Conservation (phyloP, 768 basidiomycete genomes). For the Mycena filopes region DNA sequence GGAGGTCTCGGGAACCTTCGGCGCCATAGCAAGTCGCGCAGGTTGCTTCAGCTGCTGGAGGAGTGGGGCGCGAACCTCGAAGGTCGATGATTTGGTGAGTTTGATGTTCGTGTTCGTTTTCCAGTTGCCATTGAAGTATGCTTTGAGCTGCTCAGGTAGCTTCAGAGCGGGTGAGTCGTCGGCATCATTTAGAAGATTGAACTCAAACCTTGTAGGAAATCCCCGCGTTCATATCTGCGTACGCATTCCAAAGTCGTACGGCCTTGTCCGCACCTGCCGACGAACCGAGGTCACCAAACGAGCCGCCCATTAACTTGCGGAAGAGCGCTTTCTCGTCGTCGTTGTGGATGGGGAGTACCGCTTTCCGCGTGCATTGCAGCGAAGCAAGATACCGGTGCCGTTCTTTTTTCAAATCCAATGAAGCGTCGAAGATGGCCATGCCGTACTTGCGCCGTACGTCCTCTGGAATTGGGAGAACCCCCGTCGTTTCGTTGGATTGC, state of each 20-base stretch:
- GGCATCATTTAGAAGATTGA: too few species aligned
- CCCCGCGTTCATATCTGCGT: too few species aligned
- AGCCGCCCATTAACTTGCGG: background rate
- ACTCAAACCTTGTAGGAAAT: too few species aligned
- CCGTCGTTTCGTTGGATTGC: background rate
- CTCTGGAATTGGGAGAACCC: background rate
- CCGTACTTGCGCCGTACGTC: background rate
- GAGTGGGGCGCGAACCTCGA: background rate
- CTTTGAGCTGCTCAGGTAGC: background rate
- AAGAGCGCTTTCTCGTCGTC: background rate
- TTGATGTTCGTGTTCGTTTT: background rate
- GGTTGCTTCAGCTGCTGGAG: background rate
- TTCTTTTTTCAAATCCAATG: constrained; percentile 1
- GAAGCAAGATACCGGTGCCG: constrained; percentile 18
- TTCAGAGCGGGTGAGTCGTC: background rate
- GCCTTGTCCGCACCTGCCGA: too few species aligned
- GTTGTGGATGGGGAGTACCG: constrained; percentile 17
- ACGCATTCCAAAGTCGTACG: too few species aligned
- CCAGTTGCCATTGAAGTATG: background rate
- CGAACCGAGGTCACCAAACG: too few species aligned
- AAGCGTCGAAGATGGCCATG: background rate
- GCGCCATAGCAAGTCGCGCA: background rate
- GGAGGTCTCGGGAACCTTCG: background rate
- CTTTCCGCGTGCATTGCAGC: constrained; percentile 16
- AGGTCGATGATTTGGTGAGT: background rate